phyloP scores from a whole-genome alignment of 139 green algal genomes.

The Chlorella ohadii region DNA sequence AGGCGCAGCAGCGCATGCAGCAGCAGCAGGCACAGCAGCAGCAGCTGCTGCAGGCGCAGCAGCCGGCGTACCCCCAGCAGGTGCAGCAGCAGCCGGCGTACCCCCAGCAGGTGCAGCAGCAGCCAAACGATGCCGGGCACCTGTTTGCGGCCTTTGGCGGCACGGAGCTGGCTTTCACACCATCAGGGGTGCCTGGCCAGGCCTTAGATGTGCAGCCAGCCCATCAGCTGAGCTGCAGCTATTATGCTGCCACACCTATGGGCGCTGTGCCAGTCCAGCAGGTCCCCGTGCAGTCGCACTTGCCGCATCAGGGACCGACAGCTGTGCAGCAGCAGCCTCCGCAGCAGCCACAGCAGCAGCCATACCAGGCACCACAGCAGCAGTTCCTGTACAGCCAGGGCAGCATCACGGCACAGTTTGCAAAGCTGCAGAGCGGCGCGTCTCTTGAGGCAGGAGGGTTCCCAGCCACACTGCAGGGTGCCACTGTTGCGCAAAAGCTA shows the following conservation, averaged over 20 bases:
- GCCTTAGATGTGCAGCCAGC: too few species aligned
- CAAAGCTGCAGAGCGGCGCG: background rate
- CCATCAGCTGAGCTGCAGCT: background rate
- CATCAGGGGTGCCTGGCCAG: too few species aligned
- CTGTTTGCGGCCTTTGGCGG: too few species aligned
- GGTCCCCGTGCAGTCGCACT: background rate
- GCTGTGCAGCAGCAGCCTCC: background rate
- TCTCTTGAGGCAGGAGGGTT: too few species aligned
- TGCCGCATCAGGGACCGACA: background rate
- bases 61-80: constrained; percentile 7
- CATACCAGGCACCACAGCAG: background rate
- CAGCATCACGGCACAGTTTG: background rate
- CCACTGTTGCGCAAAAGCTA: too few species aligned
- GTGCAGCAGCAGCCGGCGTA: background rate
- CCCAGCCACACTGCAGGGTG: too few species aligned
- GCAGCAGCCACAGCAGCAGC: background rate
- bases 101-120: background rate
- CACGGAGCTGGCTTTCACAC: too few species aligned
- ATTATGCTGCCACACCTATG: too few species aligned
- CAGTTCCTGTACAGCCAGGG: background rate
- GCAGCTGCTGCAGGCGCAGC: background rate
- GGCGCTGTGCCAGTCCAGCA: background rate
- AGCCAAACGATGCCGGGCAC: too few species aligned
- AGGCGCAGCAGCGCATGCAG: background rate
- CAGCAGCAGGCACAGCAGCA: background rate